phyloP scores from a whole-genome alignment of 2,329 filamentous ascomycete species.

The Teratosphaeria pseudoeucalypti region DNA sequence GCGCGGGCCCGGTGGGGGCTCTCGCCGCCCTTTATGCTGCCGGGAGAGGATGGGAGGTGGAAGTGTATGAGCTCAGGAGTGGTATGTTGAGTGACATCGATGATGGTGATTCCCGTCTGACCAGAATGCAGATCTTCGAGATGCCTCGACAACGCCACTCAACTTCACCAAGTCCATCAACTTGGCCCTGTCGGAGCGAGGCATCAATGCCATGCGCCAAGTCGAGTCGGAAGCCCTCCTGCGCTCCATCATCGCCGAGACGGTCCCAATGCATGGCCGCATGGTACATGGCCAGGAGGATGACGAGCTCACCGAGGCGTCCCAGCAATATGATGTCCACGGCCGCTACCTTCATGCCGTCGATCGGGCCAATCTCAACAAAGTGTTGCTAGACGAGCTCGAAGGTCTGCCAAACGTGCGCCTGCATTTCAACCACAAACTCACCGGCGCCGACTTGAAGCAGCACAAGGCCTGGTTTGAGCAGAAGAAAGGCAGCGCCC shows the following conservation, averaged over 20 bases:
- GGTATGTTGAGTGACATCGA: conserved; percentile 62
- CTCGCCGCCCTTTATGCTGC: conserved; percentile 89
- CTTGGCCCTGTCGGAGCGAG: conserved; percentile 82
- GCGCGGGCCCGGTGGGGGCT: conserved; percentile 86
- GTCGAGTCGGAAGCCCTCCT: conserved; percentile 58
- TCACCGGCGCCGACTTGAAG: conserved; percentile 79
- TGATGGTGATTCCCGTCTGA: too few relatives aligned
- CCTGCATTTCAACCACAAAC: conserved; percentile 85
- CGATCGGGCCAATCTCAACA: conserved; percentile 76
- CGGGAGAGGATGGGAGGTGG: conserved; percentile 74
- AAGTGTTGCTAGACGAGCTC: conserved; percentile 69
- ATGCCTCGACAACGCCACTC: conserved; percentile 69
- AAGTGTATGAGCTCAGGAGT: conserved; percentile 84
- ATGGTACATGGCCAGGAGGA: conserved; percentile 72
- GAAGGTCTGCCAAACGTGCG: conserved; percentile 80
- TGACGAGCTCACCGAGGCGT: conserved; percentile 56
- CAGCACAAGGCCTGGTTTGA: conserved; percentile 9
- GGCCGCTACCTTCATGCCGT: conserved; percentile 76
- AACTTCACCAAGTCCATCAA: conserved; percentile 99
- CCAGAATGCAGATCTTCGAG: conserved; percentile 61
- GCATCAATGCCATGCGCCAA: conserved; percentile 75
- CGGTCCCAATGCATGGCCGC: conserved; percentile 86
- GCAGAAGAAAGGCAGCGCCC: conserved; percentile 3
- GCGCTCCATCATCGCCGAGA: conserved; percentile 61
- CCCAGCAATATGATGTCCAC: conserved; percentile 85